Evolutionary conservation across 257 asterid genomes (phyloP).

Genomic region (Scutellaria baicalensis): DNA sequence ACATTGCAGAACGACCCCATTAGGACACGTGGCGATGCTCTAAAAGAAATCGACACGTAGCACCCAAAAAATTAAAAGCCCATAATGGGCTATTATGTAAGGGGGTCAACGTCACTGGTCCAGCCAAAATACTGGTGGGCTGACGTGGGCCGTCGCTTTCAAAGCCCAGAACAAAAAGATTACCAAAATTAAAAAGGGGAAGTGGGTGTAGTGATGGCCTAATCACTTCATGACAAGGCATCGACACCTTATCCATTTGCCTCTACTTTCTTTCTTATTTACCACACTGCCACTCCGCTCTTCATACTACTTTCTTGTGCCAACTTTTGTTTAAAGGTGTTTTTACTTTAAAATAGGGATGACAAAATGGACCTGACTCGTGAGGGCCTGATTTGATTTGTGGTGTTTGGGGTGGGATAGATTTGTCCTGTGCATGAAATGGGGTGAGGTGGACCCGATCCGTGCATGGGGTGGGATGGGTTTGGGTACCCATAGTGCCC

Average conservation of each 20-base stretch:
- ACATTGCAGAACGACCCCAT: constrained; percentile 27
- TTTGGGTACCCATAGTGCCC: too few relatives aligned
- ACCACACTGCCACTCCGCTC: constrained; percentile 4
- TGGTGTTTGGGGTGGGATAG: too few relatives aligned
- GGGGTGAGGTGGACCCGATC: too few relatives aligned
- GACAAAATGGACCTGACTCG: too few relatives aligned
- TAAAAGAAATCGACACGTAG: constrained; percentile 9
- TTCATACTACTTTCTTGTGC: too few relatives aligned
- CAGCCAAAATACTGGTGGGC: constrained; percentile 29
- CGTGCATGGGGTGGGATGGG: too few relatives aligned
- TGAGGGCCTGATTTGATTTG: too few relatives aligned
- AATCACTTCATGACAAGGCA: constrained; percentile 24
- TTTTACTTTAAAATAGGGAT: too few relatives aligned
- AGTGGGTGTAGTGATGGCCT: constrained; percentile 33
- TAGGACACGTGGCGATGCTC: constrained; percentile 30
- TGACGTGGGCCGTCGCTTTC: constrained; percentile 47
- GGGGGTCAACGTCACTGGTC: constrained; percentile 36
- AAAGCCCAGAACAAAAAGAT: constrained; percentile 22
- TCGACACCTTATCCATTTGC: neutral
- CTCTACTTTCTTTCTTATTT: neutral
- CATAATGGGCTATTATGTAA: constrained; percentile 19
- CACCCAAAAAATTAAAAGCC: constrained; percentile 12
- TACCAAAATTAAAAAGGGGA: neutral
- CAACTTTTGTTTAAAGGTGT: neutral
- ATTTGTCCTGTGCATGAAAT: too few relatives aligned